Evolutionary conservation across 306 rosid genomes (phyloP).

Genomic region (Ziziphus jujuba): DNA sequence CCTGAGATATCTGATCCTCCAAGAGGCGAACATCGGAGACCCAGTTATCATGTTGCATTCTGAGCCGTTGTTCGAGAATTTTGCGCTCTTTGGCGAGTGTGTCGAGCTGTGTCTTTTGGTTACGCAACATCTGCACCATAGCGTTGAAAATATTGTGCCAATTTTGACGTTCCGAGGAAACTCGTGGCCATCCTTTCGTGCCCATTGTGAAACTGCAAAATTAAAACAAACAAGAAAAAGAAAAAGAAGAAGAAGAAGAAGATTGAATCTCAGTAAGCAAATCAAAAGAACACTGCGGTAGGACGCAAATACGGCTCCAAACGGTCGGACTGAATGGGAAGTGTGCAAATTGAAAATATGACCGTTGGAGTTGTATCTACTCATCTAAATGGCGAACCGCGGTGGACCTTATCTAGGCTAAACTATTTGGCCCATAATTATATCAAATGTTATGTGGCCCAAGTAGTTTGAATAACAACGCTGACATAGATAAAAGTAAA

Average conservation of each 20-base stretch:
- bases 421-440: too few relatives aligned
- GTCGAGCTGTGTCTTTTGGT: slow-evolving; percentile 66
- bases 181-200: slow-evolving; percentile 15
- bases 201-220: slow-evolving; percentile 40
- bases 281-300: background rate
- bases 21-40: slow-evolving; percentile 43
- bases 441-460: too few relatives aligned
- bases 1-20: slow-evolving; percentile 52
- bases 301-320: too few relatives aligned
- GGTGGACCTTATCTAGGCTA: too few relatives aligned
- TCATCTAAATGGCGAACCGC: too few relatives aligned
- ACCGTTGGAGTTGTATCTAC: too few relatives aligned
- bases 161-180: slow-evolving; percentile 37
- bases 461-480: background rate
- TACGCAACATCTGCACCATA: slow-evolving; percentile 49
- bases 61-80: slow-evolving; percentile 51
- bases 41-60: slow-evolving; percentile 63
- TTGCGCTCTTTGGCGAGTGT: slow-evolving; percentile 48
- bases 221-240: background rate
- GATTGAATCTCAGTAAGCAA: slow-evolving; percentile 11
- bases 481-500: background rate
- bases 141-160: slow-evolving; percentile 60
- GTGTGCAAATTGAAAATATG: too few relatives aligned
- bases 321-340: too few relatives aligned
- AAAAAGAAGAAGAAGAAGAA: slow-evolving; percentile 1